Percentiles rank a stretch among this genome's conserved stretches.
Conservation (phyloP, 106 monocot genomes). For the Hemerocallis citrina region DNA sequence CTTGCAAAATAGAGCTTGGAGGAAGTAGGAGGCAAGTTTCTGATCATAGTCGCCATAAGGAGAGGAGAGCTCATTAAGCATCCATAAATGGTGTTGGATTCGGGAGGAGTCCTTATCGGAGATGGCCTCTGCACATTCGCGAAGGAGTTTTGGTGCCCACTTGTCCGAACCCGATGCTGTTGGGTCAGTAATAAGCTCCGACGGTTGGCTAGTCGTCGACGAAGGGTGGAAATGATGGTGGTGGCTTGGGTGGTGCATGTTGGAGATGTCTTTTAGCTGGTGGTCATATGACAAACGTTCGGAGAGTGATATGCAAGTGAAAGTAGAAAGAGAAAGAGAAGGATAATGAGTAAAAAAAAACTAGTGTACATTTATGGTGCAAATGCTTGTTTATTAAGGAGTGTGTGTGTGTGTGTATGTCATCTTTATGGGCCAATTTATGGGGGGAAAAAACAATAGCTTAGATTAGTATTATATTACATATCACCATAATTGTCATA, state of each 20-base stretch:
- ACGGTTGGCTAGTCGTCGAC: background rate
- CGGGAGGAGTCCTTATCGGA: slow-evolving; percentile 31
- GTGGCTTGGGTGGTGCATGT: slow-evolving; percentile 5
- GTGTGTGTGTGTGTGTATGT: too few relatives aligned
- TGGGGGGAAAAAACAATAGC: background rate
- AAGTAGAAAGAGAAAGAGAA: background rate
- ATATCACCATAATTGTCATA: slow-evolving; percentile 9
- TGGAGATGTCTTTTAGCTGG: background rate
- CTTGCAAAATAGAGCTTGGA: slow-evolving; percentile 43
- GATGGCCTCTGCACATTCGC: slow-evolving; percentile 37
- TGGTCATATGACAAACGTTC: background rate
- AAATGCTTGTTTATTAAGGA: slow-evolving; percentile 4
- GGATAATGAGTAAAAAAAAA: background rate
- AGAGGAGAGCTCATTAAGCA: slow-evolving; percentile 39
- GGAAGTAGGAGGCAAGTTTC: slow-evolving; percentile 29
- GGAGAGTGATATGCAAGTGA: slow-evolving; percentile 1
- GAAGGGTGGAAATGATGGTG: background rate
- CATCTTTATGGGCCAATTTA: slow-evolving; percentile 1
- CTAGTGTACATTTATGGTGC: slow-evolving; percentile 7
- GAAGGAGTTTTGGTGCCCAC: slow-evolving; percentile 30
- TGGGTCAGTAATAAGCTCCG: slow-evolving; percentile 1
- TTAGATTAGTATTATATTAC: slow-evolving; percentile 5
- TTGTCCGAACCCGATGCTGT: background rate
- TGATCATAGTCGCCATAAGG: slow-evolving; percentile 44
- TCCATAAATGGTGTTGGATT: slow-evolving; percentile 36